A percentile compares a stretch with the other conserved stretches of the same genome.
phyloP scores from a whole-genome alignment of 2,329 filamentous ascomycete genomes.

The Cladobotryum mycophilum region DNA sequence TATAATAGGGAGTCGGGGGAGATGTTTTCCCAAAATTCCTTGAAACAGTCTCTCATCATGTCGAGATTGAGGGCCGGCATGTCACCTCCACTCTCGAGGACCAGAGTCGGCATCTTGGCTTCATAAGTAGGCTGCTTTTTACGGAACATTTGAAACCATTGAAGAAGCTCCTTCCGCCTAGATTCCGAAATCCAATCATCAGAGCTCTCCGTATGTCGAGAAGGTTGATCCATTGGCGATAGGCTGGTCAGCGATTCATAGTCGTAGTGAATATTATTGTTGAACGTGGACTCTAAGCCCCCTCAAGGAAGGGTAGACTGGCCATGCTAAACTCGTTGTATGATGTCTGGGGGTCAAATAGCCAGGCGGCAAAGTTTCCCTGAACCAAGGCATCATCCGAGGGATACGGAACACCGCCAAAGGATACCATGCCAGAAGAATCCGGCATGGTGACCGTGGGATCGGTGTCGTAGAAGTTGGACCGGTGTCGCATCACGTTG shows the following conservation, averaged over 20 bases:
- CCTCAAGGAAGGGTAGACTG: constrained; percentile 42
- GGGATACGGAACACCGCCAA: constrained; percentile 15
- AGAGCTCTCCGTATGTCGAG: constrained; percentile 31
- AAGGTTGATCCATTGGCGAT: constrained; percentile 40
- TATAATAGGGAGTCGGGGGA: constrained; percentile 82
- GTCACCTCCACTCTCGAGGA: constrained; percentile 37
- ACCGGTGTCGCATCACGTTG: constrained; percentile 32
- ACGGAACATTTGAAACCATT: constrained; percentile 37
- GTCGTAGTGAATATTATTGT: constrained; percentile 46
- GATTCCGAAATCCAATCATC: constrained; percentile 41
- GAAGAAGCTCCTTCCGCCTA: constrained; percentile 39
- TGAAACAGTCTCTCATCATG: constrained; percentile 78
- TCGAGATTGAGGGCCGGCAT: constrained; percentile 56
- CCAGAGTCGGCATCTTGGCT: constrained; percentile 25
- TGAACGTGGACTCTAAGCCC: constrained; percentile 46
- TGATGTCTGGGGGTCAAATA: constrained; percentile 41
- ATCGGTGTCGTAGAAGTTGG: constrained; percentile 31
- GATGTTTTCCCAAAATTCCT: constrained; percentile 83
- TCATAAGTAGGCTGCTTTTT: constrained; percentile 38
- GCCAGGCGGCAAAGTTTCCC: constrained; percentile 45
- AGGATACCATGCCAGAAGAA: constrained; percentile 27
- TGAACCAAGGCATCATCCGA: constrained; percentile 30
- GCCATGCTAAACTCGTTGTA: constrained; percentile 37
- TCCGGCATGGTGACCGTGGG: constrained; percentile 22
- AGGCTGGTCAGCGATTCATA: constrained; percentile 43